Base-by-base conservation (phyloP, 805 yeast species). In the Brettanomyces nanus region DNA sequence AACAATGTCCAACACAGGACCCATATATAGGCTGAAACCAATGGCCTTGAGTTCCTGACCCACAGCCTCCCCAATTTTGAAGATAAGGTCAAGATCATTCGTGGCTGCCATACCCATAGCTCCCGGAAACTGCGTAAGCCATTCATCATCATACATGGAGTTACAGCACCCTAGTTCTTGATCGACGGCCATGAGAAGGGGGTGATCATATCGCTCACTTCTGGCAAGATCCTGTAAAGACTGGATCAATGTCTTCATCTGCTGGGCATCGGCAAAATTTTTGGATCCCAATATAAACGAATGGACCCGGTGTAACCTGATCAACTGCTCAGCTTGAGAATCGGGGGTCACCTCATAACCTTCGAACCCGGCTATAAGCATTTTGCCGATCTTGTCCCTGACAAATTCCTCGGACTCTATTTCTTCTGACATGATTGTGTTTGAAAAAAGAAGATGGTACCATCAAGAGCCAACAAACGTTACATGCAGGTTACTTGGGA, bases 131-230 rank as follows among this genome's bases (percentile, higher is more conserved):
- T 75, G 81, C 7, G 76, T 68, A 17, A 76, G 52, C 40, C 56
- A 59, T 7, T 65, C 64, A 7, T 68, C 64, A 50, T 77, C 82
- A 48, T 69, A 71, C 33, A 77, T 58, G 22, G 75, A 66, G 53
- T 75, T 75, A 54, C 76, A 63, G 76, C 74, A 71, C 2, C 82
- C 82, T 6, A 79, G 75, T 48, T 76, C 83, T 51, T 73, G 78
- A 50, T 77, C 82, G 14, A 77, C 66, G 18, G 77, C 77, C 45
- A 76, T 69, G 49, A 72, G 54, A 19, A 76, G 50, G 0, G 83
- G 83, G 42, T 68, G 61, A 41, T 67, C 59, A 45, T 74, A 75
- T 32, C 68, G 62, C 3, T 71, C 70, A 36, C 63, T 59, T 38
- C 52, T 62, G 1, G 82, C 83, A n/a, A 75, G 63, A 33, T 58